These are phyloP conservation scores for Sarocladiaceae sp. DNA, from an alignment of 2,329 filamentous ascomycete genomes.

Conservation along the genomic window DNA sequence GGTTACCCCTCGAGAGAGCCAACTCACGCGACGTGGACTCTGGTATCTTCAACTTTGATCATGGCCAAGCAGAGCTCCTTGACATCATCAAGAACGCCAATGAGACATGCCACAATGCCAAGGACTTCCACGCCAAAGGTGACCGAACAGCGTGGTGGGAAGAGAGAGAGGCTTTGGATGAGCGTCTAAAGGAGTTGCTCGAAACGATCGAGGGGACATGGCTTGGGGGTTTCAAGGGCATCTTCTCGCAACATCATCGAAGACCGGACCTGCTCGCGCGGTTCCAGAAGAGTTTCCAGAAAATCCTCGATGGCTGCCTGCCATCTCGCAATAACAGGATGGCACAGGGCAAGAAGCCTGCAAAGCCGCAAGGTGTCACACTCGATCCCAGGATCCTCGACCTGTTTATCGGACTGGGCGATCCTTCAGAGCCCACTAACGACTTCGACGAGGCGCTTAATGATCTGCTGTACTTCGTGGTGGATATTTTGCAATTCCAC, in stretches of 20 bases:
- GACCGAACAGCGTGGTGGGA: slow-evolving; percentile 86
- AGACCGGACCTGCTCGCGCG: slow-evolving; percentile 62
- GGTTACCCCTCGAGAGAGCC: slow-evolving; percentile 79
- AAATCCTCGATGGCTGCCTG: slow-evolving; percentile 76
- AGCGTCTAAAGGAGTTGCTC: slow-evolving; percentile 71
- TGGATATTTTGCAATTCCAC: slow-evolving; percentile 94
- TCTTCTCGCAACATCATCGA: slow-evolving; percentile 74
- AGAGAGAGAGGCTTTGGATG: slow-evolving; percentile 75
- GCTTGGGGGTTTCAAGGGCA: slow-evolving; percentile 90
- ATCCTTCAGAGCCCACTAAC: slow-evolving; percentile 59
- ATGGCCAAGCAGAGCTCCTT: slow-evolving; percentile 72
- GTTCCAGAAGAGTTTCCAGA: slow-evolving; percentile 75
- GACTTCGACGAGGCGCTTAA: slow-evolving; percentile 88
- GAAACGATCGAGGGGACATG: slow-evolving; percentile 87
- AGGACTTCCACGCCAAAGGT: slow-evolving; percentile 68
- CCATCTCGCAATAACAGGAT: slow-evolving; percentile 64
- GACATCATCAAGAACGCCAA: slow-evolving; percentile 83
- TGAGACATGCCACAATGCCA: slow-evolving; percentile 69
- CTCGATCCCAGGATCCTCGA: slow-evolving; percentile 68
- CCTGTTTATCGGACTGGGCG: slow-evolving; percentile 81
- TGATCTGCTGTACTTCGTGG: slow-evolving; percentile 91
- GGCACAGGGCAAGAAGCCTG: slow-evolving; percentile 40
- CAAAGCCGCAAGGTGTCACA: slow-evolving; percentile 34
- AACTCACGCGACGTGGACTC: slow-evolving; percentile 73
- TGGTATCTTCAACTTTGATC: slow-evolving; percentile 78